Conservation (phyloP, 805 yeast genomes). For the Starmerella asiatica region DNA sequence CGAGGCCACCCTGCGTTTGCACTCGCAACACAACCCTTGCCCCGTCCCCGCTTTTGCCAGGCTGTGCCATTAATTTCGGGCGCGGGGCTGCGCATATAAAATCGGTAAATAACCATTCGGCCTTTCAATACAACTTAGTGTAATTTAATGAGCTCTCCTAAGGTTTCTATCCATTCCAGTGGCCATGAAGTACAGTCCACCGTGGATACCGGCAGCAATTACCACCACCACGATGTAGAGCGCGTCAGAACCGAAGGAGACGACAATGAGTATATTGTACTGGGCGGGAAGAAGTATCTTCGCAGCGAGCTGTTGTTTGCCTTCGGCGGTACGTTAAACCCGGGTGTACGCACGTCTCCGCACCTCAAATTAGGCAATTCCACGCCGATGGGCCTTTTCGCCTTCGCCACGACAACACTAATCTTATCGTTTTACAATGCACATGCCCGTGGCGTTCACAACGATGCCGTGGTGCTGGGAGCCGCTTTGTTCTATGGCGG, state of each 20-base stretch:
- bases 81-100: too few relatives aligned
- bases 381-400: slow-evolving; percentile 49
- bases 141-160: too few relatives aligned
- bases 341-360: slow-evolving; percentile 32
- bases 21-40: too few relatives aligned
- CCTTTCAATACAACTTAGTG: too few relatives aligned
- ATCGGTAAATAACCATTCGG: too few relatives aligned
- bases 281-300: slow-evolving; percentile 32
- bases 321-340: slow-evolving; percentile 45
- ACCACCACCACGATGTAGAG: slow-evolving; percentile 1
- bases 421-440: slow-evolving; percentile 42
- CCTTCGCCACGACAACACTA: slow-evolving; percentile 50
- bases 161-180: too few relatives aligned
- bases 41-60: too few relatives aligned
- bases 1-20: too few relatives aligned
- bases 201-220: background rate
- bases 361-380: slow-evolving; percentile 45
- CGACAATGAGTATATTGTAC: slow-evolving; percentile 24
- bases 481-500: slow-evolving; percentile 55
- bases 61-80: too few relatives aligned
- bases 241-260: slow-evolving; percentile 15
- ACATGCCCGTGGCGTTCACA: slow-evolving; percentile 44
- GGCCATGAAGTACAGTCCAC: too few relatives aligned
- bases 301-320: slow-evolving; percentile 43
- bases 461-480: slow-evolving; percentile 45